Evolutionary conservation across 2,329 filamentous ascomycete genomes (phyloP).

Genomic region (Ampelomyces quisqualis): DNA sequence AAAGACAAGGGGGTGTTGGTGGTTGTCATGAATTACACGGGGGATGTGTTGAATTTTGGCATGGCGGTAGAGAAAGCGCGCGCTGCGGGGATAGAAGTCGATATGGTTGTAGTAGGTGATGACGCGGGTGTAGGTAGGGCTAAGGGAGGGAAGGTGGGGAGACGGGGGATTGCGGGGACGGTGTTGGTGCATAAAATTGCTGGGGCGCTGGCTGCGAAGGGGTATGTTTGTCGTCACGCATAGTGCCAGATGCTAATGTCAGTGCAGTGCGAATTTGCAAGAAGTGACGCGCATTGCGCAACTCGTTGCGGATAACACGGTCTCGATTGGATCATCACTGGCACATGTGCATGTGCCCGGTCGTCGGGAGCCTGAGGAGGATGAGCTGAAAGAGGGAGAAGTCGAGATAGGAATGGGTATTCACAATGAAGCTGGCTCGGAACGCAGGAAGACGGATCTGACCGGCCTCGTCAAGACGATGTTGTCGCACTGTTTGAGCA

Average conservation of each 20-base stretch:
- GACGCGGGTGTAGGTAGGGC: slow-evolving; percentile 84
- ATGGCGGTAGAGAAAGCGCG: slow-evolving; percentile 91
- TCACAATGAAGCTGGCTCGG: slow-evolving; percentile 63
- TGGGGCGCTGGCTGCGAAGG: slow-evolving; percentile 76
- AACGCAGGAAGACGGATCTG: slow-evolving; percentile 47
- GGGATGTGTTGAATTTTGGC: slow-evolving; percentile 79
- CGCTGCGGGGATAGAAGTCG: slow-evolving; percentile 71
- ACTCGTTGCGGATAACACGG: slow-evolving; percentile 71
- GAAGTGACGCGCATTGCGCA: slow-evolving; percentile 73
- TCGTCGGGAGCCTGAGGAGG: slow-evolving; percentile 58
- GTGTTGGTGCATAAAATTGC: slow-evolving; percentile 89
- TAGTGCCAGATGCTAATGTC: slow-evolving; percentile 7
- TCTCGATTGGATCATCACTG: slow-evolving; percentile 81
- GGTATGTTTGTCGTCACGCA: slow-evolving; percentile 44
- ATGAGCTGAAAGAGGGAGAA: slow-evolving; percentile 61
- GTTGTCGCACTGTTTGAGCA: slow-evolving; percentile 64
- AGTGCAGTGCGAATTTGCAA: slow-evolving; percentile 54
- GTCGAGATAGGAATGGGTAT: slow-evolving; percentile 74
- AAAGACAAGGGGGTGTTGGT: slow-evolving; percentile 74
- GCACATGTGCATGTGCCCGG: slow-evolving; percentile 94
- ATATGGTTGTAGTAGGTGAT: slow-evolving; percentile 91
- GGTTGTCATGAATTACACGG: slow-evolving; percentile 94
- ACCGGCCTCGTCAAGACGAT: slow-evolving; percentile 57
- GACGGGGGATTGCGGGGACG: slow-evolving; percentile 87
- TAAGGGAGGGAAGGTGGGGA: slow-evolving; percentile 86